Conservation (phyloP, 2,329 filamentous ascomycete species). For the Ophiostoma angusticollis region DNA sequence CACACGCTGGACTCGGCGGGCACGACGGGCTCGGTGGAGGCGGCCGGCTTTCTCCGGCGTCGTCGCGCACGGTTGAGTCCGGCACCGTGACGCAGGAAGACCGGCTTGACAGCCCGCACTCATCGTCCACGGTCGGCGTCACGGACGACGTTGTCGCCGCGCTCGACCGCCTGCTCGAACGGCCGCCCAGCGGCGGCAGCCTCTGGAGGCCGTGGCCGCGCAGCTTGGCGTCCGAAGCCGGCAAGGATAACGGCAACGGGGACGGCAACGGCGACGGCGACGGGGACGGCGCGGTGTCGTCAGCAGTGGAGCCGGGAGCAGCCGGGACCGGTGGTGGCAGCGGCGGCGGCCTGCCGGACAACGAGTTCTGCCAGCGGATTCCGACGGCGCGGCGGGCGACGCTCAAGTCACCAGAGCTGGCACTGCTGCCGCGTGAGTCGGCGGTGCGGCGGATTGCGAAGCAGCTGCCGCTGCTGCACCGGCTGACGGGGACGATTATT, state of each 20-base stretch:
- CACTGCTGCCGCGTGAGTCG: slow-evolving; percentile 56
- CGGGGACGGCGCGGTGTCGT: slow-evolving; percentile 10
- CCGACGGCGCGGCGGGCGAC: slow-evolving; percentile 52
- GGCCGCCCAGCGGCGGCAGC: too few relatives aligned
- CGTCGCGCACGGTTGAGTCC: slow-evolving; percentile 46
- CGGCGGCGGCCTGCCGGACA: slow-evolving; percentile 14
- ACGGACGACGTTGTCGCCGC: too few relatives aligned
- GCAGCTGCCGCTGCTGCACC: slow-evolving; percentile 56
- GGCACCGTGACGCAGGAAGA: slow-evolving; percentile 34
- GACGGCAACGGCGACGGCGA: slow-evolving; percentile 9
- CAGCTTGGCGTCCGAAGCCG: too few relatives aligned
- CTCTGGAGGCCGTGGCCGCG: too few relatives aligned
- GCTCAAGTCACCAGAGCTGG: slow-evolving; percentile 56
- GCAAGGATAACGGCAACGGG: neutral
- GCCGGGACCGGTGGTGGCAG: neutral
- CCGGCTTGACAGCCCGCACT: slow-evolving; percentile 2
- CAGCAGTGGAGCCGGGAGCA: neutral
- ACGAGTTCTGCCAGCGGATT: slow-evolving; percentile 47
- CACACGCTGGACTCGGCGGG: slow-evolving; percentile 19
- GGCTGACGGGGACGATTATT: slow-evolving; percentile 62
- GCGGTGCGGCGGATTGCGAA: slow-evolving; percentile 50
- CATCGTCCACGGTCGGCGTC: slow-evolving; percentile 29
- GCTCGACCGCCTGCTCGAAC: too few relatives aligned
- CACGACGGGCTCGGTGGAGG: slow-evolving; percentile 18
- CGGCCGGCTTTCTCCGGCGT: slow-evolving; percentile 23